These are phyloP conservation scores for Knoxdaviesia proteae DNA, from an alignment of 2,329 filamentous ascomycete genomes.

Conservation along the genomic window DNA sequence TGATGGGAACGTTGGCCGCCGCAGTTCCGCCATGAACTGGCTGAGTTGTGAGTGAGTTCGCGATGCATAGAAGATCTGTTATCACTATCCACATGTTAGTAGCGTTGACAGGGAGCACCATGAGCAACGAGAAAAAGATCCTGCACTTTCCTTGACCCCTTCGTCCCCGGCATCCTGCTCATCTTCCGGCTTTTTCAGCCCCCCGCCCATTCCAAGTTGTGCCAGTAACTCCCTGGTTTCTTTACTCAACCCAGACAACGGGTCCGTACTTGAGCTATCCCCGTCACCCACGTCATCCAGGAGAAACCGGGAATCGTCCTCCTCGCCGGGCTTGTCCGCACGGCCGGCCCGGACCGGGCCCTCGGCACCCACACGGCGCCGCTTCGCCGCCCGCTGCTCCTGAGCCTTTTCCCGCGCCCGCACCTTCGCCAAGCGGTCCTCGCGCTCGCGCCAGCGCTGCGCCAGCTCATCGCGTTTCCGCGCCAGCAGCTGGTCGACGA, in stretches of 20 bases:
- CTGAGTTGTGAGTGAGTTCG: conserved; percentile 81
- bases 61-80: conserved; percentile 69
- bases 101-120: conserved; percentile 1
- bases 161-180: conserved; percentile 28
- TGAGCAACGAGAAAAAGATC: too few relatives aligned
- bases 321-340: conserved; percentile 9
- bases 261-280: conserved; percentile 13
- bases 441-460: conserved; percentile 48
- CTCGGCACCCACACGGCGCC: conserved; percentile 20
- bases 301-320: conserved; percentile 50
- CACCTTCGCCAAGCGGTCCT: conserved; percentile 45
- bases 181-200: conserved; percentile 15
- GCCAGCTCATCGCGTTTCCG: conserved; percentile 47
- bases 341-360: conserved; percentile 2
- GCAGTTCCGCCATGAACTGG: conserved; percentile 69
- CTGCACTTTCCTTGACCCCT: too few relatives aligned
- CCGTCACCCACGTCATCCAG: conserved; percentile 47
- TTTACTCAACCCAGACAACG: conserved; percentile 41
- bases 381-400: conserved; percentile 27
- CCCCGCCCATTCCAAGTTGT: conserved; percentile 30
- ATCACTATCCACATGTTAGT: conserved; percentile 11
- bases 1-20: conserved; percentile 56
- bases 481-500: conserved; percentile 53
- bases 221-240: conserved; percentile 58
- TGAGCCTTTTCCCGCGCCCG: conserved; percentile 40